These are phyloP conservation scores for Brassica juncea DNA, from an alignment of 345 rosid species.

Conservation along the genomic window DNA sequence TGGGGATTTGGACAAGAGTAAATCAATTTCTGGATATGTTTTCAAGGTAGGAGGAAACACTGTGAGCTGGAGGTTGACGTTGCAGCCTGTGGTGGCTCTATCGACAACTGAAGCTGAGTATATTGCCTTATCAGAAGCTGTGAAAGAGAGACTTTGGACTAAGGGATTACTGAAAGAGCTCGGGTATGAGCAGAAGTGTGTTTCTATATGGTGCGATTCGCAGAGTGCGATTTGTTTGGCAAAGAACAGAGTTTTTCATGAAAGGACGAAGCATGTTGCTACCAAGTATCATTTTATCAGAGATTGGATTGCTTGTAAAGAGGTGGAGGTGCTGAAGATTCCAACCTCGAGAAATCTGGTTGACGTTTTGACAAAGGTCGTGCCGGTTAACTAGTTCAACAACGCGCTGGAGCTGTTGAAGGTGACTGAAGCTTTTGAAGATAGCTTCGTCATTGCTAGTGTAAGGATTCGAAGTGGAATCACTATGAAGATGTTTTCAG, in stretches of 20 bases:
- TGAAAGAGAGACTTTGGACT: not conserved
- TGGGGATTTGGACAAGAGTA: not conserved
- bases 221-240: not conserved
- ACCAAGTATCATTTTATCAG: too few species aligned
- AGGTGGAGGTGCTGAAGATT: too few species aligned
- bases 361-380: too few species aligned
- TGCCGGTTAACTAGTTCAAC: too few species aligned
- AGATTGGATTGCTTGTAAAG: too few species aligned
- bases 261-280: too few species aligned
- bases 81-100: not conserved
- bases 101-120: not conserved
- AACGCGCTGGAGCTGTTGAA: too few species aligned
- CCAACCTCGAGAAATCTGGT: too few species aligned
- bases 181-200: not conserved
- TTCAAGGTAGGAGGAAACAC: not conserved
- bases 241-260: not conserved
- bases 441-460: too few species aligned
- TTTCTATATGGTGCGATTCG: not conserved
- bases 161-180: not conserved
- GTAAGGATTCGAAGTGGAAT: too few species aligned
- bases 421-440: too few species aligned
- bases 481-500: too few species aligned
- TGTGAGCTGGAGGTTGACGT: not conserved
- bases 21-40: not conserved
- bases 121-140: not conserved